Percentiles rank a stretch among this genome's conserved stretches.
These are phyloP conservation scores for Aspergillus kassunensis DNA, from an alignment of 495 filamentous ascomycete genomes.

Conservation along the genomic window DNA sequence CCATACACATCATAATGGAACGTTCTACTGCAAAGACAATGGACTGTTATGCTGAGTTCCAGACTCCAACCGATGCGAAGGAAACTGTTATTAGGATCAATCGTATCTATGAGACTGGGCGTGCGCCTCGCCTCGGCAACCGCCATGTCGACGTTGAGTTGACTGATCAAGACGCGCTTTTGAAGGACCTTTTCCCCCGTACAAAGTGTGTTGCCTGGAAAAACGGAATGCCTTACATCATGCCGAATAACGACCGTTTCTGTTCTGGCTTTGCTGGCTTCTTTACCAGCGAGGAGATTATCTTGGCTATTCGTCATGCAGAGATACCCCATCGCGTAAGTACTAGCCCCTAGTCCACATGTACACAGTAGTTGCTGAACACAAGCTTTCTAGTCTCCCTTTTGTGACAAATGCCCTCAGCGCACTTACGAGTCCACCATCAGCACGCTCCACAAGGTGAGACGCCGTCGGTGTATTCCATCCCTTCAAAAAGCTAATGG, in stretches of 20 bases:
- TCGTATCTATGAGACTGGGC: constrained; percentile 42
- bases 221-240: constrained; percentile 42
- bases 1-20: constrained; percentile 83
- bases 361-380: not conserved
- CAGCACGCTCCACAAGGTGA: constrained; percentile 67
- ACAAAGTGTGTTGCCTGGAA: constrained; percentile 62
- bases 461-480: not conserved
- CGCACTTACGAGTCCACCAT: constrained; percentile 73
- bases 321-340: constrained; percentile 65
- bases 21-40: constrained; percentile 71
- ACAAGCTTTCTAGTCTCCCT: constrained; percentile 51
- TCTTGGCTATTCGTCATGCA: constrained; percentile 60
- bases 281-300: constrained; percentile 66
- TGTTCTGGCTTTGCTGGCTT: constrained; percentile 68
- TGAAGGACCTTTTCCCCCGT: constrained; percentile 65
- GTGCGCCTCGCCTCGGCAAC: constrained; percentile 55
- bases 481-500: not conserved
- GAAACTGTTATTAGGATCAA: constrained; percentile 32
- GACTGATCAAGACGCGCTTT: constrained; percentile 55
- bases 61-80: constrained; percentile 49
- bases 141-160: constrained; percentile 61
- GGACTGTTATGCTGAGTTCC: constrained; percentile 70
- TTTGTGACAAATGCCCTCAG: constrained; percentile 60
- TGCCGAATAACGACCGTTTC: constrained; percentile 44
- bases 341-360: constrained; percentile 18